These are phyloP conservation scores for Trichoderma asperellum DNA, from an alignment of 2,329 filamentous ascomycete species.

Conservation along the genomic window DNA sequence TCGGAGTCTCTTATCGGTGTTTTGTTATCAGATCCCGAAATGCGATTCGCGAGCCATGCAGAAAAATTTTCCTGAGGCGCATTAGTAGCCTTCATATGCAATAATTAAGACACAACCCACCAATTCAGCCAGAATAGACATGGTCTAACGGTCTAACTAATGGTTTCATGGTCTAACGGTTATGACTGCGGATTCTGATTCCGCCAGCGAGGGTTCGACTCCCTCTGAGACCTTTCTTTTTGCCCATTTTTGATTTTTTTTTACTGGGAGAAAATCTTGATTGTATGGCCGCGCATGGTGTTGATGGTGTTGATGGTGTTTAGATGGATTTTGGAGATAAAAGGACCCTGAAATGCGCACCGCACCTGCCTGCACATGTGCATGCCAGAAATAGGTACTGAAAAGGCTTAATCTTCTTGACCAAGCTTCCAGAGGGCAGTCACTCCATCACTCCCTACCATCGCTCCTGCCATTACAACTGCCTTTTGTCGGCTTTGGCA, in stretches of 20 bases:
- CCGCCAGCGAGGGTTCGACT: conserved; percentile 46
- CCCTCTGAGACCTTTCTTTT: conserved; percentile 40
- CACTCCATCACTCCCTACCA: too few species aligned
- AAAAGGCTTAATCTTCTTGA: too few species aligned
- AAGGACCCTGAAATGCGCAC: not conserved
- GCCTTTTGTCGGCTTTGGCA: too few species aligned
- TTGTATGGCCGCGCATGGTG: not conserved
- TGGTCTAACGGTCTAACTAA: too few species aligned
- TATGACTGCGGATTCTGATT: conserved; percentile 46
- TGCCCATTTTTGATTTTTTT: not conserved
- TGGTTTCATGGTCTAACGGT: conserved; percentile 45
- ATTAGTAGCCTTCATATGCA: conserved; percentile 9
- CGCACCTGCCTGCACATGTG: not conserved
- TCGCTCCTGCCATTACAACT: not conserved
- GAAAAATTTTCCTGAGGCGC: not conserved
- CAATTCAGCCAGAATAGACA: not conserved
- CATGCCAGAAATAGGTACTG: too few species aligned
- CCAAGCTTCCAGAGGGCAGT: too few species aligned
- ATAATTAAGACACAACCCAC: accelerated
- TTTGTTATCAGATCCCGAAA: conserved; percentile 20
- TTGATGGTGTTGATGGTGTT: not conserved
- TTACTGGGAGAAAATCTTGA: not conserved
- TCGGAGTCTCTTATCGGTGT: conserved; percentile 3
- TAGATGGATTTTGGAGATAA: not conserved
- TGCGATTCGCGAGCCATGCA: not conserved